Base-by-base conservation (phyloP, 1,284 basidiomycete species). In the Heterobasidion parviporum region DNA sequence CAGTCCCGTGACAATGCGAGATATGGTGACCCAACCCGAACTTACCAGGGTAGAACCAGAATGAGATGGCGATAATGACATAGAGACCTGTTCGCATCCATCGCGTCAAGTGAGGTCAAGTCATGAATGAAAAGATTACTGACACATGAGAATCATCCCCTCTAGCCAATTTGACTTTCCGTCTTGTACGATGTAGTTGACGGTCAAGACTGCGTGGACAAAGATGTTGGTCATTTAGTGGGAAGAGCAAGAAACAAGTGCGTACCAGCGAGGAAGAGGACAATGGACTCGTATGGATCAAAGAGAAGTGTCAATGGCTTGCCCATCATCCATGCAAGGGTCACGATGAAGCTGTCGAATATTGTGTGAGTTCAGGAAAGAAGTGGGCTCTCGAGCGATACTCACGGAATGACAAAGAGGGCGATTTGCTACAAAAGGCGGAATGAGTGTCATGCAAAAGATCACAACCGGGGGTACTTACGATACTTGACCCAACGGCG, bases 401-500 rank as follows among this genome's bases (percentile, higher is more conserved):
- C 78, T 60, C 57, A 81, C 68, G 90, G 90, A 62, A 93, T 82
- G 57, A 93, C 84, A 66, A 94, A 87, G 47, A 94, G 77, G 0
- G 91, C 87, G 56, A 92, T 92, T 85, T 97, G 94, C 87, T 89
- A 54, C 38, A 2, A 33, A 10, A 59, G 26, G 44, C 47, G 3
- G 33, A 9, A 46, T 58, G 38, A 52, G 51, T 53, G 52, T 34
- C 47, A 14, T 20, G 12, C 43, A 41, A 26, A 26, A 26, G 5
- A 26, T 26, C 1, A 26, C 26, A 26, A 26, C 26, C 26, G 26
- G 26, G 26, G 26, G 26, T 26, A 74, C 84, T 68, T 65, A 93
- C 88, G 60, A 96, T 93, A 59, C 89, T 92, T 1, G 89, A 92
- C n/a, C 92, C 92, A 41, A 94, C 89, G 7, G 94, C 92, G 53